Percentiles rank a stretch among this genome's conserved stretches.
phyloP scores from a whole-genome alignment of 2,329 filamentous ascomycete species.

The Neofusicoccum parvum region DNA sequence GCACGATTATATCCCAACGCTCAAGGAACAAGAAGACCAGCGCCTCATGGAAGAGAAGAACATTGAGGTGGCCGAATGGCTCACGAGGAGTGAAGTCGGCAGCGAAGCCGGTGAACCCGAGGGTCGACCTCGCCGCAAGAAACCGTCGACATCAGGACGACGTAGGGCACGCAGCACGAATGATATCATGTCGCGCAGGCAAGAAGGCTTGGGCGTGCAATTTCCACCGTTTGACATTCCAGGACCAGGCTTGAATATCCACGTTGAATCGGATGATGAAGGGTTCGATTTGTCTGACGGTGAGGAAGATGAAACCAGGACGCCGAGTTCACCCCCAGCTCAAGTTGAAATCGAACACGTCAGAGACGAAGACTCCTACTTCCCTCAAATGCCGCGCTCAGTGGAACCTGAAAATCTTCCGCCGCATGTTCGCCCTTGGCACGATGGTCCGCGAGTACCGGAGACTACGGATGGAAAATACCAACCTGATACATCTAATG shows the following conservation, averaged over 20 bases:
- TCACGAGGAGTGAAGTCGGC: conserved; percentile 41
- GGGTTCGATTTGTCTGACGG: conserved; percentile 35
- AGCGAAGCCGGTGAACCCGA: conserved; percentile 5
- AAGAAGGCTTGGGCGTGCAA: conserved; percentile 35
- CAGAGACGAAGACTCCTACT: conserved; percentile 31
- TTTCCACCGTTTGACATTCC: conserved; percentile 44
- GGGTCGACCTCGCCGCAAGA: conserved; percentile 1
- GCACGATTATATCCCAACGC: conserved; percentile 48
- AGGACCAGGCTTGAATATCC: conserved; percentile 52
- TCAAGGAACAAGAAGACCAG: conserved; percentile 54
- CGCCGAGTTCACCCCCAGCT: conserved; percentile 39
- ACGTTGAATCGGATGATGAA: conserved; percentile 41
- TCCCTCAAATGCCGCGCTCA: conserved; percentile 25
- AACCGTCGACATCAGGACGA: conserved; percentile 35
- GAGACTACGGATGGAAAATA: conserved; percentile 36
- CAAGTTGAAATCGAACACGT: conserved; percentile 15
- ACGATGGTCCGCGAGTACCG: conserved; percentile 45
- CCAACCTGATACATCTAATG: conserved; percentile 57
- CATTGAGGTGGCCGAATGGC: conserved; percentile 57
- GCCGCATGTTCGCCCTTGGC: conserved; percentile 48
- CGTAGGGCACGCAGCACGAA: conserved; percentile 53
- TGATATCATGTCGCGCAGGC: conserved; percentile 29
- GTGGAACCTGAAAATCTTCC: background rate
- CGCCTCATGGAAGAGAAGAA: conserved; percentile 54
- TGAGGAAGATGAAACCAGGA: conserved; percentile 24